phyloP scores from a whole-genome alignment of 108 stramenopile genomes.

The Cyclotella baltica region DNA sequence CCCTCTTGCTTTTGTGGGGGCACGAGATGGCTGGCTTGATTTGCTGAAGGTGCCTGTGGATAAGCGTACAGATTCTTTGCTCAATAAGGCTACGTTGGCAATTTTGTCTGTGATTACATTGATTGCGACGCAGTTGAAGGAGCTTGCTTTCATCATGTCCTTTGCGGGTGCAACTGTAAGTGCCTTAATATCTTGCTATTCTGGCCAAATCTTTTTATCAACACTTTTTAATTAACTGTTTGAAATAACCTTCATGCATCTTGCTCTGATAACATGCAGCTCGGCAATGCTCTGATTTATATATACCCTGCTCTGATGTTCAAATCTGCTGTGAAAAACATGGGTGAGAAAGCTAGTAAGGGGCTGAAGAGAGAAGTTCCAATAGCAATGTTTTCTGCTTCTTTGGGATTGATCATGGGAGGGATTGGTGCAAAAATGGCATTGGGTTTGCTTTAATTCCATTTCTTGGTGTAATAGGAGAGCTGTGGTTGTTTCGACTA shows the following conservation, averaged over 20 bases:
- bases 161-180: conserved; percentile 83
- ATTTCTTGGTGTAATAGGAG: neutral
- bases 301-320: conserved; percentile 93
- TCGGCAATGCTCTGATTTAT: conserved; percentile 92
- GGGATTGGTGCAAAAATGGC: conserved; percentile 64
- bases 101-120: conserved; percentile 65
- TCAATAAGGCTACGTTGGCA: conserved; percentile 59
- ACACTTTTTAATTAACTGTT: neutral
- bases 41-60: conserved; percentile 59
- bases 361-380: conserved; percentile 57
- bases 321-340: conserved; percentile 59
- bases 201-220: neutral
- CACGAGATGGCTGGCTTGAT: conserved; percentile 76
- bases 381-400: conserved; percentile 57
- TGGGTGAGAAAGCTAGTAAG: conserved; percentile 61
- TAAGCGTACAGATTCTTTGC: conserved; percentile 40
- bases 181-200: neutral
- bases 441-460: conserved; percentile 43
- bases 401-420: conserved; percentile 62
- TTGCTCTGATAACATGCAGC: neutral
- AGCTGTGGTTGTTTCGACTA: neutral
- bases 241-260: neutral
- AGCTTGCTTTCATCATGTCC: conserved; percentile 79
- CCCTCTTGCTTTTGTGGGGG: conserved; percentile 88
- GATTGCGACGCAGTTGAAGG: conserved; percentile 67